Percentiles rank a stretch among this genome's conserved stretches.
These are phyloP conservation scores for Podospora appendiculata DNA, from an alignment of 495 filamentous ascomycete genomes.

Conservation along the genomic window DNA sequence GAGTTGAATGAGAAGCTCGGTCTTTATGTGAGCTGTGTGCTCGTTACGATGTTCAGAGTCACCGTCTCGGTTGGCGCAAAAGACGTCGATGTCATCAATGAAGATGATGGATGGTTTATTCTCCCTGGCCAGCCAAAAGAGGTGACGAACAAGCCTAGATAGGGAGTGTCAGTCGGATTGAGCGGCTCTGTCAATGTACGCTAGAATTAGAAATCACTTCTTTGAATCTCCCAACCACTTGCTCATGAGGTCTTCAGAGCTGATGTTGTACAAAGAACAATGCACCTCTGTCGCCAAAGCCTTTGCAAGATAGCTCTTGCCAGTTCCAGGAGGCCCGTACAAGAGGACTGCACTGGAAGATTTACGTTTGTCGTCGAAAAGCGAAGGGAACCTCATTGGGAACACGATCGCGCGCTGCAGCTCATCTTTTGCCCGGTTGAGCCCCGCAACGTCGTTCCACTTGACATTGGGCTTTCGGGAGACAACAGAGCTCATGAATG, in stretches of 20 bases:
- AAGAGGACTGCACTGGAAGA: constrained; percentile 97
- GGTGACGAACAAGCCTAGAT: constrained; percentile 80
- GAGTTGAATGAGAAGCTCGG: constrained; percentile 99
- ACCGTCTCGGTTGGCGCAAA: constrained; percentile 93
- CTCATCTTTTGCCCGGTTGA: constrained; percentile 92
- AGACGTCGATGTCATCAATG: constrained; percentile 97
- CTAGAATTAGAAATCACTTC: constrained; percentile 45
- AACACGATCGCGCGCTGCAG: constrained; percentile 95
- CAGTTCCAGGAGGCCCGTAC: constrained; percentile 93
- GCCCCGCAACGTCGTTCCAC: constrained; percentile 98
- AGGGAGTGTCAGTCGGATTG: neutral
- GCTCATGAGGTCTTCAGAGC: constrained; percentile 88
- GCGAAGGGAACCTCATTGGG: constrained; percentile 95
- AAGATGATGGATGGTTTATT: constrained; percentile 99
- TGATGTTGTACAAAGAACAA: constrained; percentile 98
- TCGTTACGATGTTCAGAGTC: constrained; percentile 67
- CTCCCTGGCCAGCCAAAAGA: constrained; percentile 96
- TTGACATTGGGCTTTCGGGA: constrained; percentile 62
- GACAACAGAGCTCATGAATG: too few relatives aligned
- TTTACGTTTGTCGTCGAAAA: constrained; percentile 91
- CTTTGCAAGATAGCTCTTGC: constrained; percentile 94
- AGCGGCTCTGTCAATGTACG: too few relatives aligned
- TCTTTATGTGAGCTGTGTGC: constrained; percentile 95
- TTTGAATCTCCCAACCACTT: constrained; percentile 99
- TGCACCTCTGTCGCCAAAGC: constrained; percentile 97